Base-by-base conservation (phyloP, 495 filamentous ascomycete genomes). In the Neurospora africana region DNA sequence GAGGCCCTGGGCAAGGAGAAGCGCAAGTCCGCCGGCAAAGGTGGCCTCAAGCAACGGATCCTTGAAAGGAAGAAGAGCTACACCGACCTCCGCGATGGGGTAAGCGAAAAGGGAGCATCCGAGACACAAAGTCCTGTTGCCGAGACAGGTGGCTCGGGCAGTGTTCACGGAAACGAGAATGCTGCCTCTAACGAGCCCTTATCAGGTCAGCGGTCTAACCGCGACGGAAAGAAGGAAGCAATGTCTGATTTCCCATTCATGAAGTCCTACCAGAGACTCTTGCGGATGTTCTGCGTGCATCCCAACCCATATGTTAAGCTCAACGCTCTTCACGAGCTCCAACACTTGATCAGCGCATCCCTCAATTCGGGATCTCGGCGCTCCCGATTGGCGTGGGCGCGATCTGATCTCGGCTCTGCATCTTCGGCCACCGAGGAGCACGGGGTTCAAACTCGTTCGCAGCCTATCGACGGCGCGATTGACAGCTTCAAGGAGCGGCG, bases 231-330 rank as follows among this genome's bases (percentile, higher is more conserved):
- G 68, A 83, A 83, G 71, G 80, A 83, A 9, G 76, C 81, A 3
- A 78, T 85, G 11, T 79, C 85, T 15, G 87, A 86, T 23, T 95
- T 95, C 76, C 89, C 91, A 1, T 94, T 93, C 73, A 83, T 84
- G 47, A 85, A 88, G 65, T 91, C 93, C 6, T 98, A 95, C 81
- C 88, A 89, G 75, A 90, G 89, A 33, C 86, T 98, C 0, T 83
- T 97, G 27, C 88, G 90, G 69, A 93, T 92, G 77, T 97, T 98
- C 75, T 95, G 93, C 21, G 92, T 93, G 5, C 93, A 95, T 77
- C 92, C 92, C 3, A 97, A 96, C 76, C 94, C 94, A 0, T 92
- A 90, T 75, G 86, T 89, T 68, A 98, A 98, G 78, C 87, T 98
- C 21, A 90, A 91, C 75, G 91, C 92, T 0, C 85, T 98, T 3